Evolutionary conservation across 2,329 filamentous ascomycete species (phyloP).

Genomic region (Xylariaceae sp.): DNA sequence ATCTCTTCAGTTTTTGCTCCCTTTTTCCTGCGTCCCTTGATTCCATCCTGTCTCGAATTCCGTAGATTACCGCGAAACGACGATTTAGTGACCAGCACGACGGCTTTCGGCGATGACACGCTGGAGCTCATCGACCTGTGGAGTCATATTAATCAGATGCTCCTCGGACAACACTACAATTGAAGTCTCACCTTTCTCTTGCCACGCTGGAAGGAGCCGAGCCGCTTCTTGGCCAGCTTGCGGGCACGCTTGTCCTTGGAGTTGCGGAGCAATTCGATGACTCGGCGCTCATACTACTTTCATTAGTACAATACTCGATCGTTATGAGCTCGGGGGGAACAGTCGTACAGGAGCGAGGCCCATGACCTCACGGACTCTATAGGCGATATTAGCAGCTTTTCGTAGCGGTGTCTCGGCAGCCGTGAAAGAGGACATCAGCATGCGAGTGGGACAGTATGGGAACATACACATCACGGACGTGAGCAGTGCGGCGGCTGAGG

Average conservation of each 20-base stretch:
- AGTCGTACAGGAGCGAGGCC: not conserved
- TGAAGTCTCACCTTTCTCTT: too few relatives aligned
- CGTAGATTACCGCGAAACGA: conserved; percentile 4
- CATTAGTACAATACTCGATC: too few relatives aligned
- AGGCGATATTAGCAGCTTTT: not conserved
- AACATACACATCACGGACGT: not conserved
- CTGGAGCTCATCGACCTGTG: conserved; percentile 99
- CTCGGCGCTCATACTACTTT: conserved; percentile 98
- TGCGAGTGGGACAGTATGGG: too few relatives aligned
- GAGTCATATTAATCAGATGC: too few relatives aligned
- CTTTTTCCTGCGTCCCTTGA: conserved; percentile 15
- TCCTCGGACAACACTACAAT: too few relatives aligned
- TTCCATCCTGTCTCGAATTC: too few relatives aligned
- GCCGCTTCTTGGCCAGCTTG: conserved; percentile 96
- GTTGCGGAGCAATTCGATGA: conserved; percentile 98
- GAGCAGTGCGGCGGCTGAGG: not conserved
- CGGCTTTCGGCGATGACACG: conserved; percentile 95
- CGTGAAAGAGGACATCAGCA: not conserved
- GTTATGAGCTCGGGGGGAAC: too few relatives aligned
- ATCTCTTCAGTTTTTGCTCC: conserved; percentile 17
- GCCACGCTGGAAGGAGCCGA: too few relatives aligned
- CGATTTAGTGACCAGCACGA: conserved; percentile 49
- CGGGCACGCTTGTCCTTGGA: conserved; percentile 98
- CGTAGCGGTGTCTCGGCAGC: not conserved
- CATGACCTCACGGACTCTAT: too few relatives aligned